These are phyloP conservation scores for Apium graveolens DNA, from an alignment of 129 eudicot genomes.

Conservation along the genomic window DNA sequence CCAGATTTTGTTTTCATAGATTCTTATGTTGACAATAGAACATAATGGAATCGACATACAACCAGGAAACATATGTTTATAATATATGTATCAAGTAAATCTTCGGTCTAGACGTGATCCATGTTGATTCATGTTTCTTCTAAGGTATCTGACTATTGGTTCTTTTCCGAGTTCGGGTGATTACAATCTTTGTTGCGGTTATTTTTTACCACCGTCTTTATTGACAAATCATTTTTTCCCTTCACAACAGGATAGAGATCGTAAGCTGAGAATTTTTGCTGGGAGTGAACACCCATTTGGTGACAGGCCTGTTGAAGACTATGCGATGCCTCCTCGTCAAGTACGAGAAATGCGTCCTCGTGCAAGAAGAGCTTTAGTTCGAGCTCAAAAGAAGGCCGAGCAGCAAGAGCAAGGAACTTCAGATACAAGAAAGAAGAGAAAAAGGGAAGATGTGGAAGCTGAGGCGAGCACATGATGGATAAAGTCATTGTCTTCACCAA, in stretches of 20 bases:
- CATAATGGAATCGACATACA: not conserved
- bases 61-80: not conserved
- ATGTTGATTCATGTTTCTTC: not conserved
- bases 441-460: slow-evolving; percentile 32
- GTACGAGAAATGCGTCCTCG: slow-evolving; percentile 92
- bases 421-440: slow-evolving; percentile 41
- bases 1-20: not conserved
- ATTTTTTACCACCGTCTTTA: not conserved
- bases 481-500: not conserved
- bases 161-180: not conserved
- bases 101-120: not conserved
- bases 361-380: slow-evolving; percentile 71
- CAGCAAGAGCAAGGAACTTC: slow-evolving; percentile 50
- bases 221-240: not conserved
- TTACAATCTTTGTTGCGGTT: not conserved
- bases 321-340: slow-evolving; percentile 78
- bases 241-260: slow-evolving; percentile 66
- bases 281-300: slow-evolving; percentile 81
- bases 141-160: not conserved
- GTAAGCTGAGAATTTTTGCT: slow-evolving; percentile 78
- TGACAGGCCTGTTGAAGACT: slow-evolving; percentile 63
- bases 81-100: not conserved
- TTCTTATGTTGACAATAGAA: not conserved
- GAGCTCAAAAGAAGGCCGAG: slow-evolving; percentile 79
- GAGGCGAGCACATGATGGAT: slow-evolving; percentile 29